Base-by-base conservation (phyloP, 192 early-diverging fungal species). In the Paraglomus occultum region DNA sequence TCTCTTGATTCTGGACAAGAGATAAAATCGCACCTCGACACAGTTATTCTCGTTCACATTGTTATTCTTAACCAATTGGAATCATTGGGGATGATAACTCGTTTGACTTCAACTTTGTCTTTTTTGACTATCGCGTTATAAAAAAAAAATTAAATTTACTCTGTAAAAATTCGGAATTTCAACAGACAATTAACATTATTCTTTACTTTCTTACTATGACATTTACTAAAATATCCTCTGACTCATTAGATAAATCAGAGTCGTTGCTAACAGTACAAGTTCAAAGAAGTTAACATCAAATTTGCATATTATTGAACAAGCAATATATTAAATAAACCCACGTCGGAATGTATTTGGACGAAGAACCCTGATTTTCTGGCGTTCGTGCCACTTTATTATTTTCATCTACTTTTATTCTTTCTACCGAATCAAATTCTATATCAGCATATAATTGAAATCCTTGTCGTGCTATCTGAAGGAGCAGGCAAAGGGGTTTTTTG, bases 401-500 rank as follows among this genome's bases (percentile, higher is more conserved):
- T 67, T 43, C 15, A 53, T 67, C 50, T 66, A 14, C 5, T 40
- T 66, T 66, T 42, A 52, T 17, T 49, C 70, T 71, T 61, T 71
- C 69, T 43, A 61, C 57, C 40, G 69, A 61, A 61, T 71, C 59
- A 71, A 71, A 63, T 39, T 71, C 70, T 20, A 63, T 71, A 23
- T 42, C 48, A 15, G 70, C 47, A 53, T 71, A 63, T 71, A 71
- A 53, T 61, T 71, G 59, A 15, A 71, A 71, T 51, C 48, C 59
- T 63, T 48, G 48, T 45, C 48, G 70, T 53, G 70, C 70, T 60
- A 71, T 71, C 61, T 63, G 48, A 42, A 71, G 59, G 48, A 45
- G n/a, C n/a, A n/a, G n/a, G n/a, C n/a, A n/a, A n/a, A n/a, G n/a
- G n/a, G n/a, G n/a, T n/a, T n/a, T n/a, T n/a, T n/a, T 71, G 60